Percentiles rank a stretch among this genome's conserved stretches.
These are phyloP conservation scores for Aspergillus indologenus DNA, from an alignment of 495 filamentous ascomycete genomes.

Conservation along the genomic window DNA sequence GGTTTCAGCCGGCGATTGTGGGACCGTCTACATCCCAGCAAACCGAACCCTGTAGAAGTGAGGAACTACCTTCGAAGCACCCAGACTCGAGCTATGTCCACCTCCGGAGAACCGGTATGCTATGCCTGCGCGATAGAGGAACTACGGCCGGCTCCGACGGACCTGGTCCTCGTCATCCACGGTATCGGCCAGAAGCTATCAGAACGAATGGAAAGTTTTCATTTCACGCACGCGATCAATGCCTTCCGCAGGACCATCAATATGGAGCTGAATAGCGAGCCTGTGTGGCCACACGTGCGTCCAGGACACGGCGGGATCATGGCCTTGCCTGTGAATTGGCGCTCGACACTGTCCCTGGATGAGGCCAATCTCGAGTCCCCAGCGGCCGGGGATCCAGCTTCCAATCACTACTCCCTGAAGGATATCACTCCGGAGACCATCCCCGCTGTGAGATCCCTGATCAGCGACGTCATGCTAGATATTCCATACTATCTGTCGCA, in stretches of 20 bases:
- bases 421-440: constrained; percentile 93
- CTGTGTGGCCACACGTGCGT: constrained; percentile 70
- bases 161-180: constrained; percentile 86
- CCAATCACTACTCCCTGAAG: constrained; percentile 71
- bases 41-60: constrained; percentile 44
- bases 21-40: constrained; percentile 69
- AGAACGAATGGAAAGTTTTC: constrained; percentile 90
- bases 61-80: constrained; percentile 49
- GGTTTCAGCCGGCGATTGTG: constrained; percentile 78
- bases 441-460: constrained; percentile 81
- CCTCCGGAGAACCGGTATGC: constrained; percentile 40
- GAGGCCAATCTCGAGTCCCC: constrained; percentile 56
- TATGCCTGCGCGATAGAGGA: constrained; percentile 55
- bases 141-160: constrained; percentile 71
- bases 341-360: constrained; percentile 79
- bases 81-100: constrained; percentile 27
- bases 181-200: constrained; percentile 98
- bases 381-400: constrained; percentile 44
- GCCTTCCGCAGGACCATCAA: constrained; percentile 83
- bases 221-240: constrained; percentile 95
- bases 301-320: constrained; percentile 68
- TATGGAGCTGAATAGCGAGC: constrained; percentile 70
- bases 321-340: constrained; percentile 85
- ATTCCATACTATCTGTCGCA: constrained; percentile 96
- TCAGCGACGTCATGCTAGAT: constrained; percentile 96